Evolutionary conservation across 371 early-diverging fungal species (phyloP).

Genomic region (Lichtheimia hyalospora): DNA sequence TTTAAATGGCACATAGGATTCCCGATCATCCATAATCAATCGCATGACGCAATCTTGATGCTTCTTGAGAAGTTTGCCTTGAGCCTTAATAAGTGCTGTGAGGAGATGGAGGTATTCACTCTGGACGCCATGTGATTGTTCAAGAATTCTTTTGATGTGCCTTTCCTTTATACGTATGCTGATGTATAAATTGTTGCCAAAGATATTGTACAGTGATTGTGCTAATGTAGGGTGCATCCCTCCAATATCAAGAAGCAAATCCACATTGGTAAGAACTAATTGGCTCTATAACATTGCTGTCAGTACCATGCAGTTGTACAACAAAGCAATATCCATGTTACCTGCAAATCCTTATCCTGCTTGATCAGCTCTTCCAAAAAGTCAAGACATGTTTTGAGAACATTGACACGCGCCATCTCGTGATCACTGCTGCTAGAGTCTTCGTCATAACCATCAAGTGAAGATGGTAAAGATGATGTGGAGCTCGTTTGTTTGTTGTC

Average conservation of each 20-base stretch:
- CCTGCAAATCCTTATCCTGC: conserved; percentile 27
- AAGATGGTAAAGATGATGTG: neutral
- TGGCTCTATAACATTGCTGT: conserved; percentile 15
- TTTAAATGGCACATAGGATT: conserved; percentile 37
- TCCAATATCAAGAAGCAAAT: conserved; percentile 41
- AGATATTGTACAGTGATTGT: conserved; percentile 19
- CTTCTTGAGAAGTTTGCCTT: conserved; percentile 45
- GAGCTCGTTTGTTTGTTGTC: neutral
- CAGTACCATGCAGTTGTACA: too few relatives aligned
- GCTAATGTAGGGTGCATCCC: conserved; percentile 20
- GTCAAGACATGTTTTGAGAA: conserved; percentile 17
- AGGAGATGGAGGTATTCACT: conserved; percentile 41
- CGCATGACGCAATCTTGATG: conserved; percentile 47
- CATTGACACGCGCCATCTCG: neutral
- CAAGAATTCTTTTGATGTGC: conserved; percentile 43
- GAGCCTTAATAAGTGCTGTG: conserved; percentile 38
- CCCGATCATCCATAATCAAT: conserved; percentile 42
- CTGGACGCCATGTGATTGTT: conserved; percentile 34
- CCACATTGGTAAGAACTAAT: conserved; percentile 40
- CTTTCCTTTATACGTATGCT: conserved; percentile 39
- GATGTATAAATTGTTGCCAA: conserved; percentile 34
- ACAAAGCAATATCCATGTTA: neutral
- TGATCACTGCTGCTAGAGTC: neutral
- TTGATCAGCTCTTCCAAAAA: conserved; percentile 23
- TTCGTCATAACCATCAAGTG: too few relatives aligned